phyloP scores from a whole-genome alignment of 139 green algal species.

The Coccomyxa sp. region DNA sequence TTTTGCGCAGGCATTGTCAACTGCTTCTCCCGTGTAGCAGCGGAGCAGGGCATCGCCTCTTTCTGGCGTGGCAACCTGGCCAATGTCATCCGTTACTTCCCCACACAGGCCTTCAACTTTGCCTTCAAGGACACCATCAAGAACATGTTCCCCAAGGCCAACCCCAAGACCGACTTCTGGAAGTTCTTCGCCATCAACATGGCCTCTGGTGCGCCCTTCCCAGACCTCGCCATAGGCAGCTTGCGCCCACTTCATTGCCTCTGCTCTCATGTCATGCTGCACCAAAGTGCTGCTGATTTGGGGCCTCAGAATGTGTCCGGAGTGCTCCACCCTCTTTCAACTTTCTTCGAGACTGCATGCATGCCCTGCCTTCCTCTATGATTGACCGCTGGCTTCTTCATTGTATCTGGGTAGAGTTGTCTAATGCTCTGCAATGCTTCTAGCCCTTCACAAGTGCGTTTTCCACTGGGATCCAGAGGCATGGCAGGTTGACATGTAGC shows the following conservation, averaged over 20 bases:
- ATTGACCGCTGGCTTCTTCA: too few relatives aligned
- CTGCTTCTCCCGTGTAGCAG: conserved; percentile 86
- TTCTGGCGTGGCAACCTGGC: conserved; percentile 98
- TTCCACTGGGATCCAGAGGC: too few relatives aligned
- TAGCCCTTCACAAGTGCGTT: too few relatives aligned
- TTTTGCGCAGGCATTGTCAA: conserved; percentile 73
- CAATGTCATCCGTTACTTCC: conserved; percentile 90
- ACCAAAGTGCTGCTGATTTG: too few relatives aligned
- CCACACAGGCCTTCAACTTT: conserved; percentile 97
- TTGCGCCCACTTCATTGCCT: not conserved
- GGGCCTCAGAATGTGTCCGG: too few relatives aligned
- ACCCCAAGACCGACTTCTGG: conserved; percentile 89
- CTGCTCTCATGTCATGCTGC: not conserved
- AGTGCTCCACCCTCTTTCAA: too few relatives aligned
- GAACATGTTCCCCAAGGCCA: conserved; percentile 91
- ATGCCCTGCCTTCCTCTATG: too few relatives aligned
- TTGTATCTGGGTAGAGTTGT: too few relatives aligned
- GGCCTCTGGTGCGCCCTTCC: conserved; percentile 66
- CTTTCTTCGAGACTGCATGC: too few relatives aligned
- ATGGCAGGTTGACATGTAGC: too few relatives aligned
- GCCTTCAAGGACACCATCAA: conserved; percentile 99
- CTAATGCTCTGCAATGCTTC: too few relatives aligned
- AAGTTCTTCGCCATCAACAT: conserved; percentile 96
- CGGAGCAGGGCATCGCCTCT: conserved; percentile 80
- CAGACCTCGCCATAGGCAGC: not conserved